phyloP scores from a whole-genome alignment of 495 filamentous ascomycete genomes.

The Talaromyces wortmannii region DNA sequence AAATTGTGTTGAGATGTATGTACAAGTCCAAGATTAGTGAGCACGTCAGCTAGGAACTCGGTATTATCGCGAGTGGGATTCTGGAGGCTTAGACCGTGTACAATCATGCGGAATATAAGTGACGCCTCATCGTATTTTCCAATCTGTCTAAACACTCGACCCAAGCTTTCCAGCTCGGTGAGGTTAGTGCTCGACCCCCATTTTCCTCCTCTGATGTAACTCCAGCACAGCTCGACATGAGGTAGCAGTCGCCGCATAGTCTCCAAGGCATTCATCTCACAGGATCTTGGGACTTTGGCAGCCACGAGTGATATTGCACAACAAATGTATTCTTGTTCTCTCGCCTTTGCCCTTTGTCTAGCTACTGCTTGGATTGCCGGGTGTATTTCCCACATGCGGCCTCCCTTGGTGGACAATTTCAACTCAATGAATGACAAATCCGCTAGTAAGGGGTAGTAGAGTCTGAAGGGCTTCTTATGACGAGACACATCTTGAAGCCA shows the following conservation, averaged over 20 bases:
- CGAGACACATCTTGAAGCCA: background rate
- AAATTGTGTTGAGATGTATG: background rate
- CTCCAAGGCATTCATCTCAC: background rate
- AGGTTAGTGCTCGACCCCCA: background rate
- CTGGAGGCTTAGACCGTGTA: background rate
- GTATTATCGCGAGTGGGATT: background rate
- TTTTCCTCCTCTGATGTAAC: background rate
- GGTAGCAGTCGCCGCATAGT: background rate
- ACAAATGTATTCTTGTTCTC: background rate
- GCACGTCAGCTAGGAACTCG: background rate
- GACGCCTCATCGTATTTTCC: background rate
- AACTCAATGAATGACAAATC: background rate
- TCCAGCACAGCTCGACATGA: background rate
- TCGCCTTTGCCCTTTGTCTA: background rate
- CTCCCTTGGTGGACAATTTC: background rate
- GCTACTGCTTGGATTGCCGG: background rate
- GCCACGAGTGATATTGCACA: background rate
- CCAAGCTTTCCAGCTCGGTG: background rate
- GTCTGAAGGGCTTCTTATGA: background rate
- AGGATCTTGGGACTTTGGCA: background rate
- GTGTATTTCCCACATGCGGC: background rate
- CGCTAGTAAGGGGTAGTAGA: background rate
- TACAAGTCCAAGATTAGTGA: background rate
- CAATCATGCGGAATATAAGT: background rate
- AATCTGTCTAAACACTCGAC: background rate